A percentile compares a stretch with the other conserved stretches of the same genome.
These are phyloP conservation scores for Bassia scoparia DNA, from an alignment of 148 eudicot species.

Conservation along the genomic window DNA sequence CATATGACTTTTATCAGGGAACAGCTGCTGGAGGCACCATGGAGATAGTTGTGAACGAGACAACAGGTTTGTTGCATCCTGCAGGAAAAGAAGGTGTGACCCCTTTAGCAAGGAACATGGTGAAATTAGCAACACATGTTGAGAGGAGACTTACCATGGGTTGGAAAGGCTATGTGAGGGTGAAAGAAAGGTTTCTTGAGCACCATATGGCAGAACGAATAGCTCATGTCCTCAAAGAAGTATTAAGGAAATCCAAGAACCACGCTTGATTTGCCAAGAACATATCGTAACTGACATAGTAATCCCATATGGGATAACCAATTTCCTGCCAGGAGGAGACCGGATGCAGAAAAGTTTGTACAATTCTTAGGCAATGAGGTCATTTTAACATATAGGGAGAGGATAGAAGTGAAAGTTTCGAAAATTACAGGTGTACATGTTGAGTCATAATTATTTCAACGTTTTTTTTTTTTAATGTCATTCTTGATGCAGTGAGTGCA, in stretches of 20 bases:
- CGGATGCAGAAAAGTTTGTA: slow-evolving; percentile 22
- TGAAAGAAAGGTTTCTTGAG: slow-evolving; percentile 77
- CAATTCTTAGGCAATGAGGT: slow-evolving; percentile 14
- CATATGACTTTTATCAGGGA: slow-evolving; percentile 46
- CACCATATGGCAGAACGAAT: slow-evolving; percentile 84
- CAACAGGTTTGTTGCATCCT: slow-evolving; percentile 84
- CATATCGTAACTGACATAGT: slow-evolving; percentile 10
- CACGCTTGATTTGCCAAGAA: slow-evolving; percentile 22
- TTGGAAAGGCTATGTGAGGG: slow-evolving; percentile 74
- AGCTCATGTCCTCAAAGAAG: slow-evolving; percentile 71
- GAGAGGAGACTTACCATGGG: slow-evolving; percentile 86
- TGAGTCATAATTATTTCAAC: slow-evolving; percentile 11
- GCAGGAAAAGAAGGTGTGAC: slow-evolving; percentile 80
- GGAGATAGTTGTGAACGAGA: slow-evolving; percentile 80
- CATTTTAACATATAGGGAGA: slow-evolving; percentile 5
- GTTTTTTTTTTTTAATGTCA: not conserved
- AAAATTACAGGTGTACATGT: slow-evolving; percentile 20
- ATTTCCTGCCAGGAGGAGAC: slow-evolving; percentile 6
- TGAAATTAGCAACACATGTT: slow-evolving; percentile 70
- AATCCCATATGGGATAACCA: slow-evolving; percentile 11
- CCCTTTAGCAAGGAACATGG: slow-evolving; percentile 80
- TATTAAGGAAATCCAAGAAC: slow-evolving; percentile 58
- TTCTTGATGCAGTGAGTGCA: not conserved
- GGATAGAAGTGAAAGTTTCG: not conserved
- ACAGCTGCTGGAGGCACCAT: slow-evolving; percentile 97